phyloP scores from a whole-genome alignment of 192 early-diverging fungal genomes.

The Paraglomus brasilianum region DNA sequence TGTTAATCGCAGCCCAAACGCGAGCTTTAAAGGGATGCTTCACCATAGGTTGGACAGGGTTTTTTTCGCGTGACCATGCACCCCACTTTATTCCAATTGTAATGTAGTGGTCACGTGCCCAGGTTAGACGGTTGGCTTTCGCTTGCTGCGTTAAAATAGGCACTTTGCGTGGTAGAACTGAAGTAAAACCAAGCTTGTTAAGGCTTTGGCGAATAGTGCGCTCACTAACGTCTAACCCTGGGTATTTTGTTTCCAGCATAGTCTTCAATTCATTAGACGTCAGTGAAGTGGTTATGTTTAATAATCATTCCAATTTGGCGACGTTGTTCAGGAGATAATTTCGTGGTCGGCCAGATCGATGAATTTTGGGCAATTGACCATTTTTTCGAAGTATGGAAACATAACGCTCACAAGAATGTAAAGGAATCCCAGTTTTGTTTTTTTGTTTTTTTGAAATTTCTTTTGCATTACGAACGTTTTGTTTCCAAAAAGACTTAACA shows the following conservation, averaged over 20 bases:
- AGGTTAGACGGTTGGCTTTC: not conserved
- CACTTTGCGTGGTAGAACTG: not conserved
- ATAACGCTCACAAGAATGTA: too few species aligned
- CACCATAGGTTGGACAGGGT: not conserved
- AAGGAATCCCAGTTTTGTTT: too few species aligned
- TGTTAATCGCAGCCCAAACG: not conserved
- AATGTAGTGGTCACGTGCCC: not conserved
- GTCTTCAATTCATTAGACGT: too few species aligned
- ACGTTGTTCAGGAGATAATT: not conserved
- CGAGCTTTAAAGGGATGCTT: constrained; percentile 14
- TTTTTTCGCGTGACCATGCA: not conserved
- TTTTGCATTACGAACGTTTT: too few species aligned
- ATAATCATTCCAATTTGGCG: too few species aligned
- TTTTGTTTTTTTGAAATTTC: too few species aligned
- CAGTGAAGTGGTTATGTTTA: too few species aligned
- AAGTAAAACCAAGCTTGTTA: not conserved
- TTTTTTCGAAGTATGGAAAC: too few species aligned
- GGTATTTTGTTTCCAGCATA: too few species aligned
- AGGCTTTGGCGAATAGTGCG: not conserved
- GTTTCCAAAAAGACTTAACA: too few species aligned
- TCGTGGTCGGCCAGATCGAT: constrained; percentile 8
- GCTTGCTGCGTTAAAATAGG: too few species aligned
- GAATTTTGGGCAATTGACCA: not conserved
- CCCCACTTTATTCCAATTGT: not conserved
- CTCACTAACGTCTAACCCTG: not conserved